Conservation (phyloP, 352 stramenopile species). For the Globisporangium canariense region DNA sequence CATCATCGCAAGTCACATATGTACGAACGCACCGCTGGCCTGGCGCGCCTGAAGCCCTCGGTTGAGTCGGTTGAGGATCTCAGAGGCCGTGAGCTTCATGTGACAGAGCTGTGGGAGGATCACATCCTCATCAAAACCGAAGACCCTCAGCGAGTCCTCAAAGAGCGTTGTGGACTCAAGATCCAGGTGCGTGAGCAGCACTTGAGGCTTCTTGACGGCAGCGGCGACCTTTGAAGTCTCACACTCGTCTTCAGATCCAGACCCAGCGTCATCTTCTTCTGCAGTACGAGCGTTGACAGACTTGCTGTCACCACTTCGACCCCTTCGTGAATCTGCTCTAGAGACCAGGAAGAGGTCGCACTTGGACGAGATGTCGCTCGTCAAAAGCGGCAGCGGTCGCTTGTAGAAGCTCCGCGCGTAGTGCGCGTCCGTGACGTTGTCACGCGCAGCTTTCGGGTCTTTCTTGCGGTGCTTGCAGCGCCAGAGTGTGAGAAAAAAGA, state of each 20-base stretch:
- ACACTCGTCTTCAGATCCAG: not conserved
- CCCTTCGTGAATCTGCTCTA: not conserved
- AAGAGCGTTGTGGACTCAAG: constrained; percentile 16
- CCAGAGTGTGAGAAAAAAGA: constrained; percentile 45
- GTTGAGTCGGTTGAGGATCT: constrained; percentile 57
- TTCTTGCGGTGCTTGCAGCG: constrained; percentile 16
- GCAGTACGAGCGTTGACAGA: not conserved
- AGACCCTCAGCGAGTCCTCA: constrained; percentile 18
- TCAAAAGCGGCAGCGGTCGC: constrained; percentile 13
- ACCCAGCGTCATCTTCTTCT: constrained; percentile 2
- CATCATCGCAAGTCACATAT: not conserved
- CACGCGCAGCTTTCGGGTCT: not conserved
- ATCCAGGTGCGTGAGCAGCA: constrained; percentile 10
- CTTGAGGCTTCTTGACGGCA: not conserved
- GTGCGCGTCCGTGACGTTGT: constrained; percentile 8
- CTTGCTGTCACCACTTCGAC: not conserved
- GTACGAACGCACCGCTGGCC: constrained; percentile 23
- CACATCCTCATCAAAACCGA: constrained; percentile 40
- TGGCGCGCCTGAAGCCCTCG: constrained; percentile 26
- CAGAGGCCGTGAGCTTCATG: constrained; percentile 52
- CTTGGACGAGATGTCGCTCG: constrained; percentile 16
- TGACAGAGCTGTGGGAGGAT: constrained; percentile 44
- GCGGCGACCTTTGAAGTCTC: not conserved
- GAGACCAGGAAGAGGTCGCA: constrained; percentile 23
- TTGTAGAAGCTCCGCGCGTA: constrained; percentile 16